Conservation (phyloP, 179 eudicot genomes). For the Beta corolliflora region DNA sequence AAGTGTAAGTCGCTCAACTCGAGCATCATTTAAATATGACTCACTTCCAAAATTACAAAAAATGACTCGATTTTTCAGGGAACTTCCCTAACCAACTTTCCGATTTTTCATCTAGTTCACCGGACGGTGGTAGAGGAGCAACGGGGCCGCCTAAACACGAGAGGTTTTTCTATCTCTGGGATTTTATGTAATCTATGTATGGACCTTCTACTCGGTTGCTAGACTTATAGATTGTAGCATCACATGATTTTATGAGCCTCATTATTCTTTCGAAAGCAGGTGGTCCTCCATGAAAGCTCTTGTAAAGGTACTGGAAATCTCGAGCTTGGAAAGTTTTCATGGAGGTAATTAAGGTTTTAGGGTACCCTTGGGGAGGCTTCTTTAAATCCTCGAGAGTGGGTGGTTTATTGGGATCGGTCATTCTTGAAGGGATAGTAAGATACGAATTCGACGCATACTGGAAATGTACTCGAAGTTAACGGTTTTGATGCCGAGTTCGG, state of each 20-base stretch:
- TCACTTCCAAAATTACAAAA: slow-evolving; percentile 57
- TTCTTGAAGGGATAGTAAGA: slow-evolving; percentile 29
- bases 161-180: slow-evolving; percentile 40
- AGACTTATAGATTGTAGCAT: slow-evolving; percentile 41
- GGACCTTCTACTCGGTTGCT: slow-evolving; percentile 50
- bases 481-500: slow-evolving; percentile 42
- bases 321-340: slow-evolving; percentile 43
- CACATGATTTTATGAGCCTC: slow-evolving; percentile 21
- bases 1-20: slow-evolving; percentile 41
- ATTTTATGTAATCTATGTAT: slow-evolving; percentile 37
- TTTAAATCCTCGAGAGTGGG: slow-evolving; percentile 39
- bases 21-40: slow-evolving; percentile 39
- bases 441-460: slow-evolving; percentile 36
- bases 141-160: slow-evolving; percentile 36
- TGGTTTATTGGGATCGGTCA: neutral
- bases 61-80: slow-evolving; percentile 41
- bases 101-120: slow-evolving; percentile 37
- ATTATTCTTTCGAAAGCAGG: slow-evolving; percentile 20
- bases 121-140: slow-evolving; percentile 33
- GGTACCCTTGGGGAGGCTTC: slow-evolving; percentile 41
- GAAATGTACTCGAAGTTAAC: slow-evolving; percentile 39
- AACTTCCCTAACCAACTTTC: slow-evolving; percentile 37
- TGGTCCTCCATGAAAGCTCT: slow-evolving; percentile 32
- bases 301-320: slow-evolving; percentile 37
- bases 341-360: slow-evolving; percentile 30